Base-by-base conservation (phyloP, 2,329 filamentous ascomycete species). In the Piedraia hortae region DNA sequence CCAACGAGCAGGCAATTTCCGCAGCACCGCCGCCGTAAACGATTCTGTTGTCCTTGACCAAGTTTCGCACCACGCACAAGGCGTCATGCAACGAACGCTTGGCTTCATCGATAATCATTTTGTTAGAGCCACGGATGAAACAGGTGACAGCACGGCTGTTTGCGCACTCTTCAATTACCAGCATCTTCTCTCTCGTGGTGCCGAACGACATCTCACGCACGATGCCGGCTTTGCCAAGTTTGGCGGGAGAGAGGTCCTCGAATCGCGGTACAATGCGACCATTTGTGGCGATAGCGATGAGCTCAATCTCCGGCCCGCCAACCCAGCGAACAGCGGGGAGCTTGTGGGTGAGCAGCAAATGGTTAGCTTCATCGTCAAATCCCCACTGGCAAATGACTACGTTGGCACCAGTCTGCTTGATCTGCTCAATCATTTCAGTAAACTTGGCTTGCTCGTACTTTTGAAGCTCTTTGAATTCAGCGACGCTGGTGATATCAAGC, bases 81-180 rank as follows among this genome's bases (percentile, higher is more conserved):
- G 85, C 85, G 48, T 97, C 85, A 46, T 97, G 88, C 27, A 97
- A 60, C 21, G 85, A 93, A 38, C 88, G 68, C 56, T 91, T 91
- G 24, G 88, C 88, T 51, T 97, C 88, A 43, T 97, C 88, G 45
- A 97, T 93, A 46, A 97, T 90, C 85, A 97, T 97, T 60, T 93
- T 97, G 62, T 97, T 97, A 58, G 78, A 89, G 40, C 85, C 85
- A 40, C 85, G 62, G 28, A 97, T 74, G 47, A 97, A 97, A 24
- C 89, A 67, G 3, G 85, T 97, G 28, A 97, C 88, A 19, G 85
- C 85, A 38, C 85, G 61, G 26, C 77, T 90, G 54, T 97, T 97
- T 41, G 88, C 85, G 44, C 85, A 97, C 51, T 97, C 85, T 53
- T 97, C 88, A 37, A 97, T 97, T 26, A 97, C 75, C 37, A 97